A percentile compares a stretch with the other conserved stretches of the same genome.
Evolutionary conservation across 148 eudicot species (phyloP).

Genomic region (Arctostaphylos glauca): DNA sequence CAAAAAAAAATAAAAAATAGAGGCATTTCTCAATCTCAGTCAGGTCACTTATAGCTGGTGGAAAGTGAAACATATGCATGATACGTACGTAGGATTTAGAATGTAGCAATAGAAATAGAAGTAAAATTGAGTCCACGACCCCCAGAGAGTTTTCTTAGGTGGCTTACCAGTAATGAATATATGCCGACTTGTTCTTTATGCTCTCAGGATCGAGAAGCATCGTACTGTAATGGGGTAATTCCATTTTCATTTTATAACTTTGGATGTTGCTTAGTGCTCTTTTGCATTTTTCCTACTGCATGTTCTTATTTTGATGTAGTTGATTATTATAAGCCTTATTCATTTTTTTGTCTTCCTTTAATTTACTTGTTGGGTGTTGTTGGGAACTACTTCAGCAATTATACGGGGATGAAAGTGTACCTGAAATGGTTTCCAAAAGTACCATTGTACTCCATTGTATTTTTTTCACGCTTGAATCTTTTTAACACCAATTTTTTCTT

Average conservation of each 20-base stretch:
- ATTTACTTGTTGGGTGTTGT: conserved; percentile 21
- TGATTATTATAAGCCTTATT: conserved; percentile 32
- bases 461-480: neutral
- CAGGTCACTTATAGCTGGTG: too few species aligned
- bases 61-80: too few species aligned
- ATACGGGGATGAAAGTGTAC: conserved; percentile 24
- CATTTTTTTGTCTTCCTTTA: conserved; percentile 23
- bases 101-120: too few species aligned
- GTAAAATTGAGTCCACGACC: too few species aligned
- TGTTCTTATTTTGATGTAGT: conserved; percentile 26
- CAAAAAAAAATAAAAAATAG: too few species aligned
- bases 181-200: conserved; percentile 1
- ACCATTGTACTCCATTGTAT: neutral
- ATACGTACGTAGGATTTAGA: too few species aligned
- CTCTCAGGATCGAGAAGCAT: conserved; percentile 22
- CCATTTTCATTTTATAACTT: conserved; percentile 28
- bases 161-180: too few species aligned
- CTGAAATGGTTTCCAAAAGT: conserved; percentile 15
- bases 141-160: too few species aligned
- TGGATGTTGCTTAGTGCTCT: conserved; percentile 13
- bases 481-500: too few species aligned
- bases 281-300: neutral
- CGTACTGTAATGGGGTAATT: conserved; percentile 16
- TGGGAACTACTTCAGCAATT: conserved; percentile 16
- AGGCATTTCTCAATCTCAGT: too few species aligned